Conservation (phyloP, 768 basidiomycete species). For the Chalciporus chontae region DNA sequence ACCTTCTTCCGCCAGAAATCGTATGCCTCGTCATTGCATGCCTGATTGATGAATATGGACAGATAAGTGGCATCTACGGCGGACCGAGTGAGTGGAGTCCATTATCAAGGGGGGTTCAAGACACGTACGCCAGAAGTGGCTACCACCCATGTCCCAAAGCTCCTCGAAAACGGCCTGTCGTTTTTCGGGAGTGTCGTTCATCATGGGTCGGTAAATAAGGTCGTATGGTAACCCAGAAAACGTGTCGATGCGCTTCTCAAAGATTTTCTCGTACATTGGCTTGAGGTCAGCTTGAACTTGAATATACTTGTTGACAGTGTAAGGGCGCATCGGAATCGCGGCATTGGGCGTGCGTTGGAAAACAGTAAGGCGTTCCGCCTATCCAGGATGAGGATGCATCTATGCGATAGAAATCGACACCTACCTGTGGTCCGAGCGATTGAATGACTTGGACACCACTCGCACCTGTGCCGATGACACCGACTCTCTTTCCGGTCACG, state of each 20-base stretch:
- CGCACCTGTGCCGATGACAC: slow-evolving; percentile 9
- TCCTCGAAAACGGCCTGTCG: slow-evolving; percentile 6
- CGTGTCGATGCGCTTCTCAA: slow-evolving; percentile 1
- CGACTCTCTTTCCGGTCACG: slow-evolving; percentile 7
- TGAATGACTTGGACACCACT: slow-evolving; percentile 9
- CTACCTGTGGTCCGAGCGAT: slow-evolving; percentile 4
- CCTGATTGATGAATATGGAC: neutral
- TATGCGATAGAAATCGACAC: neutral
- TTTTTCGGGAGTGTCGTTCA: slow-evolving; percentile 2
- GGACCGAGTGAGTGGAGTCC: neutral
- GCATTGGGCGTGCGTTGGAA: slow-evolving; percentile 11
- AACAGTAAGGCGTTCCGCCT: slow-evolving; percentile 6
- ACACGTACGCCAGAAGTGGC: slow-evolving; percentile 6
- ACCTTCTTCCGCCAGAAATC: slow-evolving; percentile 8
- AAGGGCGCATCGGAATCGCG: slow-evolving; percentile 8
- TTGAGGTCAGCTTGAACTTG: slow-evolving; percentile 9
- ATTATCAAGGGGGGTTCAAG: neutral
- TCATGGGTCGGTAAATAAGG: slow-evolving; percentile 10
- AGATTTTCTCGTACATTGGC: slow-evolving; percentile 6
- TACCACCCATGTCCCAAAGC: slow-evolving; percentile 4
- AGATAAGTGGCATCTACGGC: slow-evolving; percentile 7
- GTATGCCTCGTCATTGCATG: slow-evolving; percentile 8
- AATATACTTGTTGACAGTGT: slow-evolving; percentile 4
- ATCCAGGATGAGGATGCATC: neutral
- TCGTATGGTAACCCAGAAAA: slow-evolving; percentile 1